A percentile compares a stretch with the other conserved stretches of the same genome.
Evolutionary conservation across 2,329 filamentous ascomycete species (phyloP).

Genomic region (Cladophialophora chaetospira): DNA sequence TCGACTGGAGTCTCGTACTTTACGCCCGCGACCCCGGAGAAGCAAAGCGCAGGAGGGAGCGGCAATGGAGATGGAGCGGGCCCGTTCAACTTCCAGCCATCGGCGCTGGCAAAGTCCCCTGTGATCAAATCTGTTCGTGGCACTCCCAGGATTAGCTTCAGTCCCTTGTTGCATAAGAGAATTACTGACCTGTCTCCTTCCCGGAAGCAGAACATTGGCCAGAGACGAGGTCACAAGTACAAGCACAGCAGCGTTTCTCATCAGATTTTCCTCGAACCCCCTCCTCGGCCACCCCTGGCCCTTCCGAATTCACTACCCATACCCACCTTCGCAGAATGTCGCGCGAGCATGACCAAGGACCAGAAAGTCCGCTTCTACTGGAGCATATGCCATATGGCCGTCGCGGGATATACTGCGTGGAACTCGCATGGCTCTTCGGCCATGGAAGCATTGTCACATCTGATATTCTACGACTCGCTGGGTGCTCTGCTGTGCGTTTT

Average conservation of each 20-base stretch:
- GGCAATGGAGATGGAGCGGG: conserved; percentile 16
- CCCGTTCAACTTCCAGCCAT: conserved; percentile 94
- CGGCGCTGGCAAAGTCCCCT: conserved; percentile 71
- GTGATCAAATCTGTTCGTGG: conserved; percentile 71
- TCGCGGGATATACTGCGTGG: conserved; percentile 84
- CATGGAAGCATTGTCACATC: conserved; percentile 86
- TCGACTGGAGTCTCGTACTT: conserved; percentile 10
- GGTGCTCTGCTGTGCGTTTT: conserved; percentile 88
- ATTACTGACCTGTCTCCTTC: conserved; percentile 29
- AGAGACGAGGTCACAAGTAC: conserved; percentile 93
- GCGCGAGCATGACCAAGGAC: conserved; percentile 84
- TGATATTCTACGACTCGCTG: conserved; percentile 93
- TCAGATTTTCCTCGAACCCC: conserved; percentile 93
- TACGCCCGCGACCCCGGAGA: conserved; percentile 21
- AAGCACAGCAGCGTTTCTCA: conserved; percentile 96
- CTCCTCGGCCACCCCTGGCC: conserved; percentile 79
- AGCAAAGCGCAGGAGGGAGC: conserved; percentile 9
- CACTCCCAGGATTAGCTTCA: not conserved
- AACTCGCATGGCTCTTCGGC: conserved; percentile 82
- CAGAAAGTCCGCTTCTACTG: conserved; percentile 82
- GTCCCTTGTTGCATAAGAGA: not conserved
- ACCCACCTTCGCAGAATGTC: conserved; percentile 84
- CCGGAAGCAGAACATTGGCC: conserved; percentile 71
- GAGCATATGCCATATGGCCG: conserved; percentile 83
- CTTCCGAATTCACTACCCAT: conserved; percentile 90